Conservation (phyloP, 2,329 filamentous ascomycete genomes). For the Calonectria leucothoes region DNA sequence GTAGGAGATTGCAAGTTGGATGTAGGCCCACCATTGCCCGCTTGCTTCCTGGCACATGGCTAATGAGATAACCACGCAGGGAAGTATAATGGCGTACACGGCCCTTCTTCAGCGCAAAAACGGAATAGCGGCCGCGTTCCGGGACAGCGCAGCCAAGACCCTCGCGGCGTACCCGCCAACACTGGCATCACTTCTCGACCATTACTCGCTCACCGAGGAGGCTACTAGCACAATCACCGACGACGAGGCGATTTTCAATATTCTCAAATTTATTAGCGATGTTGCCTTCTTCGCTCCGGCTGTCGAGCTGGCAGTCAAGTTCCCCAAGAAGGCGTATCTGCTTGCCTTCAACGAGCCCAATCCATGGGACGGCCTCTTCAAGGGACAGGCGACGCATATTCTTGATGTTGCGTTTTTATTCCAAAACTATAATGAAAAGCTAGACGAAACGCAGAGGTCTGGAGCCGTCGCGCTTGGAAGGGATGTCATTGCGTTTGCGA, state of each 20-base stretch:
- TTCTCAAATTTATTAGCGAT: not conserved
- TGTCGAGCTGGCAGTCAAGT: not conserved
- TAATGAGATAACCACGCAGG: not conserved
- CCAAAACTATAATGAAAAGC: not conserved
- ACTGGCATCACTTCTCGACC: not conserved
- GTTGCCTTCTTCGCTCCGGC: not conserved
- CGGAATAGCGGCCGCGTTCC: not conserved
- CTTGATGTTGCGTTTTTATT: not conserved
- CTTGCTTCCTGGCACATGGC: not conserved
- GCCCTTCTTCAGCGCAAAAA: not conserved
- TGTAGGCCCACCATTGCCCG: not conserved
- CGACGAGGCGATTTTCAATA: not conserved
- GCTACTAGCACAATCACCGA: not conserved
- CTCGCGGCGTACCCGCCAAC: not conserved
- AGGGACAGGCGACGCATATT: not conserved
- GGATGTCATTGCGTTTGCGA: not conserved
- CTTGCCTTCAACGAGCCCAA: not conserved
- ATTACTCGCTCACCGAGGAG: not conserved
- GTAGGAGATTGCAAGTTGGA: not conserved
- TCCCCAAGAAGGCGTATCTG: not conserved
- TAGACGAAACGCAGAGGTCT: not conserved
- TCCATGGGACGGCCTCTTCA: not conserved
- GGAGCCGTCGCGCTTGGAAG: not conserved
- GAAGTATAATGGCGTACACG: not conserved
- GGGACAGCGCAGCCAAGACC: not conserved